phyloP scores from a whole-genome alignment of 768 basidiomycete species.

The Russula virescens region DNA sequence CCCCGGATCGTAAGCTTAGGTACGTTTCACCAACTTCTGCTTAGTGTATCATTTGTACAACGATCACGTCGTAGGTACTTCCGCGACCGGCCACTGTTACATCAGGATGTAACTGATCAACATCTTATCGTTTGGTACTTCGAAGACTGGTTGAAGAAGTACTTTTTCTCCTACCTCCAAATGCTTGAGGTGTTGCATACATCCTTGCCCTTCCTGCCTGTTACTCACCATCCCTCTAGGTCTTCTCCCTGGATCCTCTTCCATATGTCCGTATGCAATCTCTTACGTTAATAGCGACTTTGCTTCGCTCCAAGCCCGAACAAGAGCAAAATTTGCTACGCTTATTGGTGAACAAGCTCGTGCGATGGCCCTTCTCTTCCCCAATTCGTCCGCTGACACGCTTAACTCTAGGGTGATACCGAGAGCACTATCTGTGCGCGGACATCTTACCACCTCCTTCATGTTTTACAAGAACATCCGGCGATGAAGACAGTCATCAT shows the following conservation, averaged over 20 bases:
- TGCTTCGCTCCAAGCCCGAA: conserved; percentile 87
- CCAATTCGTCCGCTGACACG: background rate
- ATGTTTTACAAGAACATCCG: conserved; percentile 85
- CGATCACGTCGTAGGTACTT: conserved; percentile 59
- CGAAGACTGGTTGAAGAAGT: conserved; percentile 97
- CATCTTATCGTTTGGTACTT: conserved; percentile 83
- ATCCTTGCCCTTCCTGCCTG: background rate
- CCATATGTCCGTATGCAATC: conserved; percentile 8
- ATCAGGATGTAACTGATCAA: conserved; percentile 59
- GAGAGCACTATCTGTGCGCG: conserved; percentile 85
- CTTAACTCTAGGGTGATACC: conserved; percentile 66
- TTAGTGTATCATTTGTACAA: no score
- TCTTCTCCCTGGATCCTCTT: conserved; percentile 63
- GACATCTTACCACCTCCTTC: conserved; percentile 84
- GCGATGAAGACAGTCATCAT: conserved; percentile 89
- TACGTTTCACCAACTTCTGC: conserved; percentile 34
- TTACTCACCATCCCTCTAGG: conserved; percentile 36
- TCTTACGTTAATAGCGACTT: conserved; percentile 55
- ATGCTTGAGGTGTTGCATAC: conserved; percentile 66
- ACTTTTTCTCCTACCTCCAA: conserved; percentile 88
- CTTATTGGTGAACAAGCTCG: conserved; percentile 91
- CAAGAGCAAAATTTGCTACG: conserved; percentile 95
- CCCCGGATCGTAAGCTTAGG: conserved; percentile 81
- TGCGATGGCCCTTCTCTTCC: conserved; percentile 32
- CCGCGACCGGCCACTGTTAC: conserved; percentile 75